Conservation (phyloP, 2,329 filamentous ascomycete genomes). For the Stagonosporopsis chrysanthemi region DNA sequence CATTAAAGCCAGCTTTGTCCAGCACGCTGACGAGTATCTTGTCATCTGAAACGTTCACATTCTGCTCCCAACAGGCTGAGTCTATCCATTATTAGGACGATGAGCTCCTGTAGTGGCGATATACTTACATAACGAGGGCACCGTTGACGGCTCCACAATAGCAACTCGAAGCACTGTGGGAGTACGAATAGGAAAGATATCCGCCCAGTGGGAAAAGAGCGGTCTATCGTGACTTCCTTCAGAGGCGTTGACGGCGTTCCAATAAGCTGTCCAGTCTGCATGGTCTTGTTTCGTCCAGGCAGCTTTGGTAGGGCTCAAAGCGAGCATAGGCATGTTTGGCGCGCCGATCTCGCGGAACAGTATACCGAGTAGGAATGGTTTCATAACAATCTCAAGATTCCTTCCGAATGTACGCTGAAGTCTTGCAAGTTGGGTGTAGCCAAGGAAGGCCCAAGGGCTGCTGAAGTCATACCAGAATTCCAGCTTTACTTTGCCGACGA, state of each 20-base stretch:
- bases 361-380: slow-evolving; percentile 45
- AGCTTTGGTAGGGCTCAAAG: slow-evolving; percentile 36
- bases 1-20: slow-evolving; percentile 38
- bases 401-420: slow-evolving; percentile 37
- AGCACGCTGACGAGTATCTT: slow-evolving; percentile 33
- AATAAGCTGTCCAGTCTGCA: slow-evolving; percentile 42
- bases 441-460: slow-evolving; percentile 46
- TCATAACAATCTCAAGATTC: slow-evolving; percentile 38
- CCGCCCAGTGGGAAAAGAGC: slow-evolving; percentile 43
- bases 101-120: neutral
- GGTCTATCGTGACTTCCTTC: slow-evolving; percentile 32
- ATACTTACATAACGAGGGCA: slow-evolving; percentile 36
- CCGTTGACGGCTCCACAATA: slow-evolving; percentile 35
- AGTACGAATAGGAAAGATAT: slow-evolving; percentile 44
- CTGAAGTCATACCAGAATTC: slow-evolving; percentile 49
- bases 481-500: slow-evolving; percentile 23
- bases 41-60: slow-evolving; percentile 40
- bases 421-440: slow-evolving; percentile 42
- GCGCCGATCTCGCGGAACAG: slow-evolving; percentile 48
- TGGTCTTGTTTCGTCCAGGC: slow-evolving; percentile 41
- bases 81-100: slow-evolving; percentile 27
- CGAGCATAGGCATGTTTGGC: slow-evolving; percentile 39
- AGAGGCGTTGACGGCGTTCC: slow-evolving; percentile 44
- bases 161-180: slow-evolving; percentile 43
- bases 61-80: slow-evolving; percentile 45